Base-by-base conservation (phyloP, 2,329 filamentous ascomycete species). In the Aspergillus sp. region DNA sequence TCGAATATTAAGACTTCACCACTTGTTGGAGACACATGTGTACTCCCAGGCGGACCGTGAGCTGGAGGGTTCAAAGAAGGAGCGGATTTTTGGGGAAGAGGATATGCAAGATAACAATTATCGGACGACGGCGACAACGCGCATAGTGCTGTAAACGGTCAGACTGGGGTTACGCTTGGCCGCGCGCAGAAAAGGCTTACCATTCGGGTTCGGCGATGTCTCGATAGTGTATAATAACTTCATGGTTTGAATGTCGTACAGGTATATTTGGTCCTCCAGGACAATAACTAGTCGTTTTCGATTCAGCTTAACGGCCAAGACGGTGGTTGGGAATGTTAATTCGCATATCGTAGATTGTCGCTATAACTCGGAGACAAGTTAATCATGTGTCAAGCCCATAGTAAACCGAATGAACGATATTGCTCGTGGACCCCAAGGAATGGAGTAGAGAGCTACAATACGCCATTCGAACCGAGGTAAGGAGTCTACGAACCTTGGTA, bases 231-330 rank as follows among this genome's bases (percentile, higher is more conserved):
- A 90, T 41, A 98, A 82, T 58, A 98, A 85, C 68, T 90, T 93
- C 93, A 99, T 98, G 72, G 97, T 98, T 76, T 93, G 92, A 64
- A 99, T 98, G 74, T 99, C 95, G 79, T 99, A 99, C 49, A 99
- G 84, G 77, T 98, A 99, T 62, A 98, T 96, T 73, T 96, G 90
- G 68, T 96, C 92, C 73, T 99, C 95, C 56, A 98, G 83, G 14
- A 98, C 88, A 33, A 99, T 93, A 12, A 95, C 91, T 24, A 99
- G 84, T 39, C 95, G 88, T 75, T 97, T 98, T 65, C 95, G 86
- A 75, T 99, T 99, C 68, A 99, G 81, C 64, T 93, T 90, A 58
- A 99, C 91, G 19, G 93, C 93, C 41, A 98, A 85, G 11, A 99
- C 92, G 50, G 93, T 92, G n/a, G 93, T 96, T 12, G 93, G 93